A percentile compares a stretch with the other conserved stretches of the same genome.
phyloP scores from a whole-genome alignment of 2,329 filamentous ascomycete genomes.

The Pseudocercospora musae region DNA sequence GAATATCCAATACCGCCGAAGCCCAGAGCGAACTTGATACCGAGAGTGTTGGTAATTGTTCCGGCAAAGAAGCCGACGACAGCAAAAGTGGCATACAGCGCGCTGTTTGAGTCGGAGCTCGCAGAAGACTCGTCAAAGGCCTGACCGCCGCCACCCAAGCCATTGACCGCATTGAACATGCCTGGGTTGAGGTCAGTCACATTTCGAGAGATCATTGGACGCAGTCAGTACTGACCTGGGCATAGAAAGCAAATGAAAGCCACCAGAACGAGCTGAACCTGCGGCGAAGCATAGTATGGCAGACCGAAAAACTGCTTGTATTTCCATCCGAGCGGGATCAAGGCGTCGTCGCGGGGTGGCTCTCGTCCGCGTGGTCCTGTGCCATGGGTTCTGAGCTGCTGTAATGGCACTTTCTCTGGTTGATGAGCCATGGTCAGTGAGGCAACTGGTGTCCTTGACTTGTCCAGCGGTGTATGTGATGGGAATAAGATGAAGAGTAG shows the following conservation, averaged over 20 bases:
- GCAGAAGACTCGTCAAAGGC: slow-evolving; percentile 38
- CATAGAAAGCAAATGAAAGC: slow-evolving; percentile 52
- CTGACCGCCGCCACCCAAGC: slow-evolving; percentile 50
- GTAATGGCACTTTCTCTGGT: background rate
- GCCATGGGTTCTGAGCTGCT: background rate
- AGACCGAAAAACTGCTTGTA: slow-evolving; percentile 43
- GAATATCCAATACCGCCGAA: slow-evolving; percentile 74
- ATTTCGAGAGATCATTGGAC: too few relatives aligned
- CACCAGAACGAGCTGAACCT: slow-evolving; percentile 48
- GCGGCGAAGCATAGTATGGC: slow-evolving; percentile 49
- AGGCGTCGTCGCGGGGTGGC: background rate
- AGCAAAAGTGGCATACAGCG: slow-evolving; percentile 68
- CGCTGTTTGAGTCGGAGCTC: slow-evolving; percentile 64
- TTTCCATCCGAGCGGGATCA: slow-evolving; percentile 39
- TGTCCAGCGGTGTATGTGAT: background rate
- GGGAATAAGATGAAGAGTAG: background rate
- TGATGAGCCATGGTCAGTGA: background rate
- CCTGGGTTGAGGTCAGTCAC: slow-evolving; percentile 19
- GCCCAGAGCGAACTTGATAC: slow-evolving; percentile 63
- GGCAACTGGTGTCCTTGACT: background rate
- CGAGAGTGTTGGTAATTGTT: slow-evolving; percentile 72
- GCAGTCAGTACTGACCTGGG: slow-evolving; percentile 34
- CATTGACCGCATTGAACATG: slow-evolving; percentile 52
- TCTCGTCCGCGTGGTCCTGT: background rate
- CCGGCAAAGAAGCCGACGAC: slow-evolving; percentile 63